Evolutionary conservation across 1,284 basidiomycete genomes (phyloP), one percentile per base, ranked within the genome.

Genomic region (Meira miltonrushii): DNA sequence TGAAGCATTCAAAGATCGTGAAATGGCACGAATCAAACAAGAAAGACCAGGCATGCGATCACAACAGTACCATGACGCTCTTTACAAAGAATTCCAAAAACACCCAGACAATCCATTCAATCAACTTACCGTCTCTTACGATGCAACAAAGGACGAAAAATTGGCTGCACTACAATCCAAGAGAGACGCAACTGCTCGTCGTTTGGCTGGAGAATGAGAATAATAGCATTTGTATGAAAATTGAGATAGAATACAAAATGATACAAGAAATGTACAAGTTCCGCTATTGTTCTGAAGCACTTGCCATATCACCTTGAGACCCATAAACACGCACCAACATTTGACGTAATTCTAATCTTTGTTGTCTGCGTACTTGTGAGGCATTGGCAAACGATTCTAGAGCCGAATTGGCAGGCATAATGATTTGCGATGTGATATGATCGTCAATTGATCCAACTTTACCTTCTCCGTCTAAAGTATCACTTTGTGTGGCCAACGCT

Each of bases 1-100:
- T 68, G 91, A 93, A 74, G 91, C 90, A 3, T 97, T 93, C 80
- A 86, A 89, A 74, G 92, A 96, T 68, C 83, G 85, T 2, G 89
- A 95, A 74, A 81, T 97, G 68, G 90, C 93, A 0, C 86, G 83
- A 23, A 68, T 88, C 62, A 87, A 84, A 75, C 80, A 84, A 66
- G 91, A 96, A 83, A 87, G 87, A 74, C 90, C 90, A 52, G 90
- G 89, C 1, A 80, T 92, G 64, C 85, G 89, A 54, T 76, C 92
- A 71, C 86, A 92, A 70, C 90, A 93, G 79, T 92, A 92, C 77
- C 86, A 87, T 74, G 72, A 78, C 47, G 49, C 72, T 52, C 62
- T 76, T 46, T 72, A 67, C 60, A 75, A 74, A 54, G 62, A 71
- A 40, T 61, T 67, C 61, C 72, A 64, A 79, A 92, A 92, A 78